These are phyloP conservation scores for Candida hispaniensis DNA, from an alignment of 805 yeast species.

Conservation along the genomic window DNA sequence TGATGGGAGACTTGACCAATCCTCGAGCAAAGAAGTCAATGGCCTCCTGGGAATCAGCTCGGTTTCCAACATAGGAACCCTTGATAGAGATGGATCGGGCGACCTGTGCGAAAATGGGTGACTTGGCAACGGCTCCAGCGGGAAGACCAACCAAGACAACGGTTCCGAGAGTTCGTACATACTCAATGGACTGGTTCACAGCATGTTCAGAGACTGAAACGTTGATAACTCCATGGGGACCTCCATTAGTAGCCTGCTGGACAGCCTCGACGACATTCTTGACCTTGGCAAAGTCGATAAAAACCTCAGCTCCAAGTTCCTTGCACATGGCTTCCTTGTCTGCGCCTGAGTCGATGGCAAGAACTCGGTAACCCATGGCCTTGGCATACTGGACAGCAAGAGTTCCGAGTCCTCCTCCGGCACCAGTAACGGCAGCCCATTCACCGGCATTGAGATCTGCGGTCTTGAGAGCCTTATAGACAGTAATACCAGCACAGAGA, in stretches of 20 bases:
- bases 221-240: slow-evolving; percentile 61
- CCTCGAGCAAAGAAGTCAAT: slow-evolving; percentile 45
- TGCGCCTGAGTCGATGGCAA: slow-evolving; percentile 62
- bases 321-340: slow-evolving; percentile 46
- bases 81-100: slow-evolving; percentile 43
- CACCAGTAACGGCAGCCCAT: slow-evolving; percentile 71
- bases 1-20: slow-evolving; percentile 43
- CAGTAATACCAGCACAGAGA: slow-evolving; percentile 86
- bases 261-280: slow-evolving; percentile 39
- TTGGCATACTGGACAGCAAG: slow-evolving; percentile 64
- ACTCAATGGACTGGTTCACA: slow-evolving; percentile 39
- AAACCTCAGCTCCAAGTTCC: slow-evolving; percentile 54
- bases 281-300: slow-evolving; percentile 43
- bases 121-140: slow-evolving; percentile 44
- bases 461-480: slow-evolving; percentile 79
- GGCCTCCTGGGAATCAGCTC: slow-evolving; percentile 51
- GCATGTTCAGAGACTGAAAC: slow-evolving; percentile 53
- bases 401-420: slow-evolving; percentile 72
- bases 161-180: slow-evolving; percentile 44
- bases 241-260: slow-evolving; percentile 44
- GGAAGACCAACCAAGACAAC: slow-evolving; percentile 55
- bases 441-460: slow-evolving; percentile 60
- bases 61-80: slow-evolving; percentile 53
- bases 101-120: slow-evolving; percentile 45
- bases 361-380: slow-evolving; percentile 65